Base-by-base conservation (phyloP, 805 yeast species). In the Suhomyces faveliae region DNA sequence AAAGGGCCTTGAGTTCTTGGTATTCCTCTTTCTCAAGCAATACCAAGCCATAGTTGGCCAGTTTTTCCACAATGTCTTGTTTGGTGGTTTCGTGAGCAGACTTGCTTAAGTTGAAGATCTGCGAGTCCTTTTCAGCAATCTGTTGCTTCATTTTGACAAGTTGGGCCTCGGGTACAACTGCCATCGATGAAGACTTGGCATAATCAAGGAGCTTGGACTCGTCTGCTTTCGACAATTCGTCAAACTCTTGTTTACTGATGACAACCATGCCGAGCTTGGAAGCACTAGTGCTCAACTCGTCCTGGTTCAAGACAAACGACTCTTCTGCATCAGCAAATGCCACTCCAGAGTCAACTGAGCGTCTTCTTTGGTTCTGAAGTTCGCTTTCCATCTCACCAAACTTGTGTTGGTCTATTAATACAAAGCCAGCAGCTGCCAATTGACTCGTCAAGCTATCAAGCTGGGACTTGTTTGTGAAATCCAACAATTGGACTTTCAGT, bases 11-110 rank as follows among this genome's bases (percentile, higher is more conserved):
- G 54, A 71, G 50, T 40, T 60, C 43, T 51, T 61, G 51, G 48
- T 67, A 65, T 24, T 70, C 69, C 9, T 60, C 60, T 24, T 58
- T 56, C 6, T 60, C 62, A 8, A 73, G 46, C 6, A 64, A 48
- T 11, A 68, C 64, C 43, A 73, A 51, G 6, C 69, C 75, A 38
- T 61, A 58, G 17, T 66, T 70, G 5, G 56, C 47, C 58, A 66
- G 69, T 29, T 56, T 56, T 15, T 50, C 59, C 11, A 56, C 48
- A 9, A 66, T 42, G 3, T 41, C 42, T 42, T 59, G 69, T 50
- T 61, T 68, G n/a, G 61, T 54, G 8, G 48, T 46, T 8, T 44
- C 46, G 21, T 46, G 24, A 8, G 47, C 23, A 9, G 42, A 42
- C 24, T 54, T 52, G 10, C 50, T 51, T 49, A 65, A 53, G n/a